Conservation (phyloP, 2,329 filamentous ascomycete genomes). For the Mycosphaerella sp. region DNA sequence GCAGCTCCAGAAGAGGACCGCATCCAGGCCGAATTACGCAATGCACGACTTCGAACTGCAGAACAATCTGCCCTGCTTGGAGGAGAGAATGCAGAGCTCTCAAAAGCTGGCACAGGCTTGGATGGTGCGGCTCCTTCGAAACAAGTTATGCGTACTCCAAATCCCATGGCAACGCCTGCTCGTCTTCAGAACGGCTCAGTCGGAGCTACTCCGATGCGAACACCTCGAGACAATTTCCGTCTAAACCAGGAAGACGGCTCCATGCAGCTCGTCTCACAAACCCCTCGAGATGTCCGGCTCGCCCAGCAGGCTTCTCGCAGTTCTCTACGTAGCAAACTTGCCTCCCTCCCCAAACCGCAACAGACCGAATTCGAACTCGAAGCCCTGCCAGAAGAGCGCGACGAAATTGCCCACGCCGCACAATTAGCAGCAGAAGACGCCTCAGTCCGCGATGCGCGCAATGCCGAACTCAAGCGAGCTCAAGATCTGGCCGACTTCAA, state of each 20-base stretch:
- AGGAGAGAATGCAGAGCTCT: slow-evolving; percentile 85
- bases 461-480: slow-evolving; percentile 57
- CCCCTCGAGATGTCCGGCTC: slow-evolving; percentile 68
- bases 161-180: slow-evolving; percentile 88
- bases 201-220: slow-evolving; percentile 74
- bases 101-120: slow-evolving; percentile 83
- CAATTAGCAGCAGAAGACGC: slow-evolving; percentile 59
- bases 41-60: slow-evolving; percentile 85
- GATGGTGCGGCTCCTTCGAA: slow-evolving; percentile 75
- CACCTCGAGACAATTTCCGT: slow-evolving; percentile 79
- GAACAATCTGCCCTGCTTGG: slow-evolving; percentile 90
- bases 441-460: slow-evolving; percentile 69
- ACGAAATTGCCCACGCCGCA: slow-evolving; percentile 49
- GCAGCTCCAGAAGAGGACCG: slow-evolving; percentile 90
- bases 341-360: slow-evolving; percentile 83
- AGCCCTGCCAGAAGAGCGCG: slow-evolving; percentile 68
- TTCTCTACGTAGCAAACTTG: slow-evolving; percentile 65
- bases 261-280: slow-evolving; percentile 64
- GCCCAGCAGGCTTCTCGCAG: slow-evolving; percentile 63
- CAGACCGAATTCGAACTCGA: slow-evolving; percentile 93
- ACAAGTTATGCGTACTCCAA: slow-evolving; percentile 82
- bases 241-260: slow-evolving; percentile 67
- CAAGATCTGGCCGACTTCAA: slow-evolving; percentile 64
- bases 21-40: slow-evolving; percentile 92
- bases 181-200: slow-evolving; percentile 48